A percentile compares a stretch with the other conserved stretches of the same genome.
These are phyloP conservation scores for Lophium mytilinum DNA, from an alignment of 495 filamentous ascomycete species.

Conservation along the genomic window DNA sequence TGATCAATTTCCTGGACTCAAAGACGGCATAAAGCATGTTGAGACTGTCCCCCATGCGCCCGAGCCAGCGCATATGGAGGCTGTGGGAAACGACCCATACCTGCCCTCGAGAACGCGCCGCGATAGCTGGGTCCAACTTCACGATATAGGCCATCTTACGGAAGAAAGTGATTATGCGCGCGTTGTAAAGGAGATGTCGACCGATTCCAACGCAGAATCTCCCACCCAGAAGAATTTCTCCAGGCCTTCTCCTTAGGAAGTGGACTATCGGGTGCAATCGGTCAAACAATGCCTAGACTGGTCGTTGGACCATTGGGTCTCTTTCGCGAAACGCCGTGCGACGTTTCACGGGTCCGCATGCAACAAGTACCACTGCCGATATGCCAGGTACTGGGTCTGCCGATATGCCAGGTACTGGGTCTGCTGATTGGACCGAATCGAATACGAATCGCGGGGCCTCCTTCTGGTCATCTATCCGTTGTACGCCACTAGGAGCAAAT, in stretches of 20 bases:
- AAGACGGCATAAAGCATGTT: slow-evolving; percentile 3
- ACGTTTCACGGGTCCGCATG: too few relatives aligned
- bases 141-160: slow-evolving; percentile 1
- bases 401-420: too few relatives aligned
- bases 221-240: background rate
- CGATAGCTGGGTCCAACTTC: background rate
- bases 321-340: too few relatives aligned
- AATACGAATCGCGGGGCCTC: too few relatives aligned
- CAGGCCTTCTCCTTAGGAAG: background rate
- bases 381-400: too few relatives aligned
- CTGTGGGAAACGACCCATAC: background rate
- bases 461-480: too few relatives aligned
- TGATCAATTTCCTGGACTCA: slow-evolving; percentile 10
- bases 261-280: too few relatives aligned
- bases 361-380: too few relatives aligned
- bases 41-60: slow-evolving; percentile 15
- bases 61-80: background rate
- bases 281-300: too few relatives aligned
- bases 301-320: too few relatives aligned
- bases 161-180: slow-evolving; percentile 13
- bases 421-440: too few relatives aligned
- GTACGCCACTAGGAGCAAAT: too few relatives aligned
- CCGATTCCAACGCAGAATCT: background rate
- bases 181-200: slow-evolving; percentile 14
- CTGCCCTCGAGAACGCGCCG: background rate